Evolutionary conservation across 2,329 filamentous ascomycete genomes (phyloP), one percentile per base, ranked within the genome.

Genomic region (Penicillium sp.): DNA sequence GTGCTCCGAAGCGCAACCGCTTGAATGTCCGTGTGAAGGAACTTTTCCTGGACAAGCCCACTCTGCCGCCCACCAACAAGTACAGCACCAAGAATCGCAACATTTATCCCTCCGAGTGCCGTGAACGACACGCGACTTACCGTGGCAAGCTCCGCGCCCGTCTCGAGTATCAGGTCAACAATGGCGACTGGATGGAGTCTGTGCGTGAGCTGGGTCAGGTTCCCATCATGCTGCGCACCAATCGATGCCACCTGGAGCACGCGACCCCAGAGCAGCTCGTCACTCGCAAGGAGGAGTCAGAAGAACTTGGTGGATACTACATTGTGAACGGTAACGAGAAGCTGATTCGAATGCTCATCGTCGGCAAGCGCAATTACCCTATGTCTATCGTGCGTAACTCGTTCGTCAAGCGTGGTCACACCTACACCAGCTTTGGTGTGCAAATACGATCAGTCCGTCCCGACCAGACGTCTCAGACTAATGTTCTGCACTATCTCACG

Each of bases 251-350:
- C 69, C 82, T 99, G 24, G 87, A 95, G 71, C 87, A 88, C 57
- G 86, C 92, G 65, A 87, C 90, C 6, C 94, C 94, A 0, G 86
- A 87, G 10, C 81, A 88, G 65, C 81, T 99, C 15, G 90, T 97
- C 28, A 81, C 88, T 58, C 85, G 85, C 55, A 95, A 96, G 70
- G 94, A 99, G 75, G 94, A 99, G 73, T 89, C 92, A 0, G 94
- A 99, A 73, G 94, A 99, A 73, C 76, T 97, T 29, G 94, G 94
- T 34, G 94, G 94, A 42, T 99, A 97, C 73, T 99, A 97, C 69
- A 85, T 99, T 65, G 89, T 99, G 66, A 99, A 99, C 71, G 94
- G 94, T 60, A 96, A 92, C 67, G 94, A 99, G 73, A 97, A 96
- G 77, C 84, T 97, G 52, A 91, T 97, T 64, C 90, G 94, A 68